These are phyloP conservation scores for Botryotinia calthae DNA, from an alignment of 2,329 filamentous ascomycete genomes.

Conservation along the genomic window DNA sequence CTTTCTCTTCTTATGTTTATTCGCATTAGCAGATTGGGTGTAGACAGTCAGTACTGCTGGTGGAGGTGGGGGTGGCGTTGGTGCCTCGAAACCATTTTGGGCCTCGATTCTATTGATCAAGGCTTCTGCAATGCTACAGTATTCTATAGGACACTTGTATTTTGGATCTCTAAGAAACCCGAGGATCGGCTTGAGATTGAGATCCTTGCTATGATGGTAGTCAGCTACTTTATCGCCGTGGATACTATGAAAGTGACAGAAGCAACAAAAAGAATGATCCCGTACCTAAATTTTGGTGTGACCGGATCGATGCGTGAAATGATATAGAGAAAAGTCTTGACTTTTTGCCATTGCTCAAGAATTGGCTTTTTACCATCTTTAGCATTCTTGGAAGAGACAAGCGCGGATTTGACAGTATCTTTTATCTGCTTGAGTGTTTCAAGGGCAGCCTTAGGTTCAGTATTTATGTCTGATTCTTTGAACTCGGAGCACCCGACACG, in stretches of 20 bases:
- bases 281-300: background rate
- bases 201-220: background rate
- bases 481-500: too few relatives aligned
- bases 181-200: background rate
- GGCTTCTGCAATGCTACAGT: background rate
- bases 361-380: too few relatives aligned
- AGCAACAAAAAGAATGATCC: background rate
- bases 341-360: background rate
- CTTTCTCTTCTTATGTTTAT: background rate
- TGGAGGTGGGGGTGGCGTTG: background rate
- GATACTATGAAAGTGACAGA: background rate
- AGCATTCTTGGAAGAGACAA: background rate
- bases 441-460: background rate
- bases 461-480: background rate
- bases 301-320: background rate
- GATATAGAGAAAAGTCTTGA: background rate
- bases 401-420: rapidly evolving
- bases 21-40: background rate
- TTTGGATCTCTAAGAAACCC: background rate
- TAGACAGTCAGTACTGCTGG: background rate
- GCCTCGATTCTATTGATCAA: background rate
- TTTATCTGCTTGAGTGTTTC: background rate
- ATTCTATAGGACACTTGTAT: background rate
- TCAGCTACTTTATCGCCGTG: background rate
- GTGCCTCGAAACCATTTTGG: background rate